Evolutionary conservation across 768 basidiomycete genomes (phyloP).

Genomic region (Boletus tomentosulus): DNA sequence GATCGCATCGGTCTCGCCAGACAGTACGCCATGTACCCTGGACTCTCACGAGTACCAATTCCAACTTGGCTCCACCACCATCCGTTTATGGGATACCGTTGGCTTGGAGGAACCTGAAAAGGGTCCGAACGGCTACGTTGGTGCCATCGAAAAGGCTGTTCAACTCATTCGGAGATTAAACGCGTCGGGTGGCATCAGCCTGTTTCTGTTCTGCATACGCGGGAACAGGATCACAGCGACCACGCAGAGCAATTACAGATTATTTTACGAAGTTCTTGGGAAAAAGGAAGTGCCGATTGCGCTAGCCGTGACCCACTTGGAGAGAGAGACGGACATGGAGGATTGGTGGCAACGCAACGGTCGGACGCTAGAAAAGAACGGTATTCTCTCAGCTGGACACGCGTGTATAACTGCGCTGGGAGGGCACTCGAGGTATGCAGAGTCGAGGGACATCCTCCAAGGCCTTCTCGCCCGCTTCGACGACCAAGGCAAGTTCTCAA

Average conservation of each 20-base stretch:
- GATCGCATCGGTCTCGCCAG: constrained; percentile 20
- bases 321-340: constrained; percentile 31
- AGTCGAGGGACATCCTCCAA: constrained; percentile 28
- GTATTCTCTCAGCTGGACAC: constrained; percentile 24
- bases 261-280: constrained; percentile 26
- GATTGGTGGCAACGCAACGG: constrained; percentile 30
- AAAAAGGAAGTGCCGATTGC: constrained; percentile 36
- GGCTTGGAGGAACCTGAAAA: constrained; percentile 30
- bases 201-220: constrained; percentile 40
- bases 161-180: constrained; percentile 32
- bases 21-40: constrained; percentile 34
- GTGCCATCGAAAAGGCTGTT: constrained; percentile 29
- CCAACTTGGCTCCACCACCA: constrained; percentile 18
- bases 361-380: constrained; percentile 15
- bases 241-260: constrained; percentile 21
- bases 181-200: constrained; percentile 32
- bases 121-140: constrained; percentile 18
- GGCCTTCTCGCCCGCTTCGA: constrained; percentile 17
- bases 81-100: constrained; percentile 32
- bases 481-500: constrained; percentile 27
- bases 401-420: constrained; percentile 31
- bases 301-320: constrained; percentile 39
- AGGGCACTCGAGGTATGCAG: constrained; percentile 23
- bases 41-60: constrained; percentile 25
- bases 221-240: constrained; percentile 33